A percentile compares a stretch with the other conserved stretches of the same genome.
Evolutionary conservation across 768 basidiomycete genomes (phyloP).

Genomic region (Austroboletus eburneus): DNA sequence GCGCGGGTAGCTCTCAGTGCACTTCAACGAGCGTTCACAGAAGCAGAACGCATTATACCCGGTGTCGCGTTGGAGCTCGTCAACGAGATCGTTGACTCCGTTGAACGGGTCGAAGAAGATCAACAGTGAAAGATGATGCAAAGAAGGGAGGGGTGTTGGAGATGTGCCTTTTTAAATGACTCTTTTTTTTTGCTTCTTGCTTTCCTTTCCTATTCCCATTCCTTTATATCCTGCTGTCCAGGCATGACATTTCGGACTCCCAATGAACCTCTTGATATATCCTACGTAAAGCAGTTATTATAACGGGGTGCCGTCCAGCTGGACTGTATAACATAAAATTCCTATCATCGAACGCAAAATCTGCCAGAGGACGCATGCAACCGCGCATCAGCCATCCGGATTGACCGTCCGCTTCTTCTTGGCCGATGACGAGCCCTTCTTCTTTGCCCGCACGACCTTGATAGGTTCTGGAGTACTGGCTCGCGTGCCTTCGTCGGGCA

Average conservation of each 20-base stretch:
- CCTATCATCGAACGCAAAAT: conserved; percentile 9
- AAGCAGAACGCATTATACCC: conserved; percentile 93
- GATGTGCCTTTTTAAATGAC: no score
- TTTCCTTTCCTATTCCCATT: background rate
- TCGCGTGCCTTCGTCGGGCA: conserved; percentile 40
- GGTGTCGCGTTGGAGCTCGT: conserved; percentile 91
- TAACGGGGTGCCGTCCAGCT: conserved; percentile 14
- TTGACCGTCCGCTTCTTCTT: conserved; percentile 65
- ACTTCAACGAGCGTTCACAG: conserved; percentile 88
- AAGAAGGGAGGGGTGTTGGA: background rate
- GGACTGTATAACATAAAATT: conserved; percentile 25
- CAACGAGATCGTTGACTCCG: conserved; percentile 90
- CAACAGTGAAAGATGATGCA: conserved; percentile 19
- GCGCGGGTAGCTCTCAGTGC: conserved; percentile 81
- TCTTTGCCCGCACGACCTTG: conserved; percentile 71
- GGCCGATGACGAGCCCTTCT: conserved; percentile 43
- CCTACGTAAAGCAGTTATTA: conserved; percentile 16
- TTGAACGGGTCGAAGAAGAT: conserved; percentile 84
- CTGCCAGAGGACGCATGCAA: background rate
- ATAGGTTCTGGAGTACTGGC: conserved; percentile 66
- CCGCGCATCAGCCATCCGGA: conserved; percentile 11
- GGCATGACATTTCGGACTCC: conserved; percentile 17
- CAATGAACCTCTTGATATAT: conserved; percentile 10
- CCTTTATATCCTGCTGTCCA: conserved; percentile 2
- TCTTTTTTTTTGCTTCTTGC: conserved; percentile 11